Evolutionary conservation across 225 moss, liverwort and hornwort species (phyloP).

Genomic region (Sphagnum tenellum): DNA sequence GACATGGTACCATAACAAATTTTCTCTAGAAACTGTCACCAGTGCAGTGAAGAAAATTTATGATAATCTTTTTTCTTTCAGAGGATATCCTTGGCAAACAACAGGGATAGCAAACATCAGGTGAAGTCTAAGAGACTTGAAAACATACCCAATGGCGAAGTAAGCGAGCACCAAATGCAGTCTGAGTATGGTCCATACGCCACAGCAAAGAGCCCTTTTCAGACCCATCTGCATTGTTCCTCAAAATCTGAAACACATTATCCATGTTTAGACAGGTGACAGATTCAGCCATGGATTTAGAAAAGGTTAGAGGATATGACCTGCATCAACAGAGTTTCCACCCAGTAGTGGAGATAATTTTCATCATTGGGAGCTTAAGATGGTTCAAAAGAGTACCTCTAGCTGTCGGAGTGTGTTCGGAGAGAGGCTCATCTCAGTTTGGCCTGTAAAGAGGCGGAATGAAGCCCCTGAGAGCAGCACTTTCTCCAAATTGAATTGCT

Average conservation of each 20-base stretch:
- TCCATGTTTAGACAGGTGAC: no score
- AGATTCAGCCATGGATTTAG: no score
- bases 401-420: slow-evolving; percentile 91
- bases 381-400: slow-evolving; percentile 37
- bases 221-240: slow-evolving; percentile 74
- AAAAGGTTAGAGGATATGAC: no score
- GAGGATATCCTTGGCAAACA: no score
- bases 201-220: slow-evolving; percentile 87
- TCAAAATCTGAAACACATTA: slow-evolving; percentile 57
- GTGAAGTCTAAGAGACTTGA: neutral
- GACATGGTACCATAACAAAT: no score
- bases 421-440: slow-evolving; percentile 82
- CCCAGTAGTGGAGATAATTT: no score
- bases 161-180: slow-evolving; percentile 84
- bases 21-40: no score
- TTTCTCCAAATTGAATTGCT: slow-evolving; percentile 83
- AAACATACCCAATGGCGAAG: slow-evolving; percentile 84
- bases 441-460: slow-evolving; percentile 69
- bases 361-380: neutral
- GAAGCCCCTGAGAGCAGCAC: slow-evolving; percentile 58
- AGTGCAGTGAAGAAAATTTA: no score
- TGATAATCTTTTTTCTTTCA: no score
- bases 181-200: slow-evolving; percentile 87
- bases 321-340: no score
- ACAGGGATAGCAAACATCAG: no score